These are phyloP conservation scores for Saccharomycopsis selenospora DNA, from an alignment of 805 yeast genomes.

Conservation along the genomic window DNA sequence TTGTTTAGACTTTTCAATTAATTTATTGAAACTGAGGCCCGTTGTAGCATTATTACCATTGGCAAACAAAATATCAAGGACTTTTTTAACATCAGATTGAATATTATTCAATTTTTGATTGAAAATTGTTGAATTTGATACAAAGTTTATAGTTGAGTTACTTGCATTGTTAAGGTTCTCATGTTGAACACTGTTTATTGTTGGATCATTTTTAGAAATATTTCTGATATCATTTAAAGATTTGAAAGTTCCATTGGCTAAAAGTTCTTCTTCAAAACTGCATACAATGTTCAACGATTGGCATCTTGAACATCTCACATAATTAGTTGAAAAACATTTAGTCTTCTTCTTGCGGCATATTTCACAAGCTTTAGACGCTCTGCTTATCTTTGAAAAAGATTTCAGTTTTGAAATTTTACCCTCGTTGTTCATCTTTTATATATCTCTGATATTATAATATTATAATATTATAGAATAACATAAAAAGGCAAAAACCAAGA, in stretches of 20 bases:
- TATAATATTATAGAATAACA: too few species aligned
- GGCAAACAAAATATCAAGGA: conserved; percentile 6
- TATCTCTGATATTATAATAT: too few species aligned
- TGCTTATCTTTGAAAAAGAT: neutral
- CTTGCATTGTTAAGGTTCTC: neutral
- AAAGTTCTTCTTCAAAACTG: conserved; percentile 34
- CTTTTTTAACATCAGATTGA: conserved; percentile 22
- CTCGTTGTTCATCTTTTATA: neutral
- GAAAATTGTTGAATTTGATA: conserved; percentile 2
- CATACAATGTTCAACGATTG: conserved; percentile 35
- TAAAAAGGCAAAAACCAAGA: too few species aligned
- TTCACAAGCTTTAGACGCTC: conserved; percentile 30
- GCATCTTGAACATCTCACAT: conserved; percentile 43
- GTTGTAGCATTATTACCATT: neutral
- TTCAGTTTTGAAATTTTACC: too few species aligned
- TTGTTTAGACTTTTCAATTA: too few species aligned
- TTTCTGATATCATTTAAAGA: conserved; percentile 8
- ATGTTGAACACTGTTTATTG: conserved; percentile 12
- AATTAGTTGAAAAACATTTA: conserved; percentile 39
- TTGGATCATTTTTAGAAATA: conserved; percentile 4
- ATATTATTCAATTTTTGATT: conserved; percentile 13
- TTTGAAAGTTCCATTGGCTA: conserved; percentile 11
- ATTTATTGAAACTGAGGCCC: neutral
- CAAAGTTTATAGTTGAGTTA: neutral
- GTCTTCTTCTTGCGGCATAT: conserved; percentile 33